Base-by-base conservation (phyloP, 371 early-diverging fungal genomes). In the Mycotypha africana region DNA sequence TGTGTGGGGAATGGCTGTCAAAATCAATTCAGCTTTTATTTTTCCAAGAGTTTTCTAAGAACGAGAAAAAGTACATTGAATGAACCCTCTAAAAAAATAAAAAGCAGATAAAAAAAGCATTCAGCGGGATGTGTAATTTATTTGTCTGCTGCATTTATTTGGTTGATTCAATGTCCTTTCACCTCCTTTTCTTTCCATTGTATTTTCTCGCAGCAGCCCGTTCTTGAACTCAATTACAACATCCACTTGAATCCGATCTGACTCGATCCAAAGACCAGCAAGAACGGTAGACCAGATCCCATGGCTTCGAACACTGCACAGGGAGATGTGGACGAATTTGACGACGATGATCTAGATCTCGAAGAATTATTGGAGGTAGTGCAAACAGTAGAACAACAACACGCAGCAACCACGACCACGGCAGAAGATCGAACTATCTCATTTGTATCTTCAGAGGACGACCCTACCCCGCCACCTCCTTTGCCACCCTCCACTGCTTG, bases 281-380 rank as follows among this genome's bases (percentile, higher is more conserved):
- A n/a, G n/a, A n/a, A n/a, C n/a, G n/a, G n/a, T n/a, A n/a, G n/a
- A n/a, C n/a, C n/a, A n/a, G n/a, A n/a, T n/a, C n/a, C n/a, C 2
- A 21, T 10, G 31, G 21, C 39, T n/a, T 33, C 38, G 11, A 38
- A 14, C 2, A 12, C 14, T 7, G 38, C 14, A 21, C 30, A 46
- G 17, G 38, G 35, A 33, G 34, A 45, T 15, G 9, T 35, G 11
- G 53, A 55, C 12, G 65, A 60, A 24, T 62, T 58, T 35, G 38
- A 53, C 25, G 52, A 40, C 11, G 58, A 63, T 25, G 70, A 70
- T 32, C 30, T 66, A 14, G 58, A 58, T 22, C 9, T 53, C 6
- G 30, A 35, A 4, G 42, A 45, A 14, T 36, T 58, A 11, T 43
- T 54, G 1, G 47, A 53, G 36, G 54, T 46, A 16, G 23, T 51